Evolutionary conservation across 1,284 basidiomycete species (phyloP).

Genomic region (Ustilago xerochloae): DNA sequence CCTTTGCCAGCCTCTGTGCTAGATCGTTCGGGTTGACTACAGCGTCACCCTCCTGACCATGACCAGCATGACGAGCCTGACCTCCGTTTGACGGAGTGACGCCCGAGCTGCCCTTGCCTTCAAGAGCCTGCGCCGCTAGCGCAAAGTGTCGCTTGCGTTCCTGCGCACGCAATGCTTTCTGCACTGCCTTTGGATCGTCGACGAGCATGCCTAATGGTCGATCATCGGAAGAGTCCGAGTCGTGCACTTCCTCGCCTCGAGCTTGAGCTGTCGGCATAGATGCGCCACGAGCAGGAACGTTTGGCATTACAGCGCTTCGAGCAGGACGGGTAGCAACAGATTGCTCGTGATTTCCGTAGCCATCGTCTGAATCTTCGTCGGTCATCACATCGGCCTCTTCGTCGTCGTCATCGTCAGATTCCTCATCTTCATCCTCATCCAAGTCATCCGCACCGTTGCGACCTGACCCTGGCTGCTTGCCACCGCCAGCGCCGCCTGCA

Average conservation of each 20-base stretch:
- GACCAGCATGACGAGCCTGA: constrained; percentile 11
- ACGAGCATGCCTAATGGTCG: constrained; percentile 46
- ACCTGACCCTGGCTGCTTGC: constrained; percentile 22
- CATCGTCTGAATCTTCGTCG: constrained; percentile 54
- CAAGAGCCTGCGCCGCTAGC: constrained; percentile 30
- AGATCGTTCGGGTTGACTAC: constrained; percentile 37
- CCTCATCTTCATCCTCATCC: constrained; percentile 14
- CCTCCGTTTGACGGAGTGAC: constrained; percentile 6
- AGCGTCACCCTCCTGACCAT: constrained; percentile 7
- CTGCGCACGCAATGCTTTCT: constrained; percentile 40
- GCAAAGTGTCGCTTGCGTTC: constrained; percentile 49
- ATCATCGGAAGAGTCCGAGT: constrained; percentile 52
- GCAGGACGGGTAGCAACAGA: constrained; percentile 5
- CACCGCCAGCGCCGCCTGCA: constrained; percentile 39
- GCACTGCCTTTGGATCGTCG: constrained; percentile 42
- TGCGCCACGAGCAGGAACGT: constrained; percentile 12
- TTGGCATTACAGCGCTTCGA: constrained; percentile 10
- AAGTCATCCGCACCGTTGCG: constrained; percentile 26
- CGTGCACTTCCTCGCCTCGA: constrained; percentile 7
- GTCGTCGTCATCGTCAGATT: constrained; percentile 35
- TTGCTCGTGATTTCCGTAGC: constrained; percentile 30
- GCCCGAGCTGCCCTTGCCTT: constrained; percentile 25
- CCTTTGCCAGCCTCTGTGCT: constrained; percentile 26
- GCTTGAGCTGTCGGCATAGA: constrained; percentile 11
- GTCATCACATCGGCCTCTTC: constrained; percentile 31